Evolutionary conservation across 805 yeast species (phyloP).

Genomic region (Ogataea paraovalis): DNA sequence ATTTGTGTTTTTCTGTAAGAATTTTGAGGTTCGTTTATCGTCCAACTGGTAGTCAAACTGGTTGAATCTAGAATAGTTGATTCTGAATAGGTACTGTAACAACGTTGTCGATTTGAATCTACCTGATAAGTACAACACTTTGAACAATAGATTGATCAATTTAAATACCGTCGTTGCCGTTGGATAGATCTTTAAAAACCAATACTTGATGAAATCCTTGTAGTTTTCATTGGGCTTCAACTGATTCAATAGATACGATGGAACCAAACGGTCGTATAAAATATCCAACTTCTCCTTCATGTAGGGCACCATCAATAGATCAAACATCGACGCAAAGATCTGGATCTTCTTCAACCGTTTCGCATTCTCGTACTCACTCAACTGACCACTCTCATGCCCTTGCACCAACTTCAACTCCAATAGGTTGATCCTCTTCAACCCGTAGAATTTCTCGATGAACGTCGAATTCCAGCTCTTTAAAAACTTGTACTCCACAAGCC

Average conservation of each 20-base stretch:
- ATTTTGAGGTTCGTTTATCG: slow-evolving; percentile 21
- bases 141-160: slow-evolving; percentile 49
- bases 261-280: slow-evolving; percentile 57
- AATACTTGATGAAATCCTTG: slow-evolving; percentile 26
- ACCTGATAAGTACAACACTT: slow-evolving; percentile 66
- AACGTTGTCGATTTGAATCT: slow-evolving; percentile 58
- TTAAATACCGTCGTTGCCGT: slow-evolving; percentile 43
- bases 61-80: slow-evolving; percentile 62
- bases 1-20: slow-evolving; percentile 6
- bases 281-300: slow-evolving; percentile 63
- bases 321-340: slow-evolving; percentile 49
- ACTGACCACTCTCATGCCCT: slow-evolving; percentile 5
- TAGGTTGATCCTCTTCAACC: slow-evolving; percentile 60
- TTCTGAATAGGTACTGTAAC: slow-evolving; percentile 54
- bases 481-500: slow-evolving; percentile 66
- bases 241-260: slow-evolving; percentile 52
- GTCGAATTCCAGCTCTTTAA: slow-evolving; percentile 74
- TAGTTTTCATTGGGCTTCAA: slow-evolving; percentile 29
- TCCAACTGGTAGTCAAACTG: slow-evolving; percentile 44
- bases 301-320: slow-evolving; percentile 64
- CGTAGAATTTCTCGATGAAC: slow-evolving; percentile 90
- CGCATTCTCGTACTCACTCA: slow-evolving; percentile 40
- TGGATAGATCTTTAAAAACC: slow-evolving; percentile 64
- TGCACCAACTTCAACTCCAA: slow-evolving; percentile 10
- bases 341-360: slow-evolving; percentile 54